phyloP scores from a whole-genome alignment of 2,329 filamentous ascomycete species.

The Colletotrichum destructivum region DNA sequence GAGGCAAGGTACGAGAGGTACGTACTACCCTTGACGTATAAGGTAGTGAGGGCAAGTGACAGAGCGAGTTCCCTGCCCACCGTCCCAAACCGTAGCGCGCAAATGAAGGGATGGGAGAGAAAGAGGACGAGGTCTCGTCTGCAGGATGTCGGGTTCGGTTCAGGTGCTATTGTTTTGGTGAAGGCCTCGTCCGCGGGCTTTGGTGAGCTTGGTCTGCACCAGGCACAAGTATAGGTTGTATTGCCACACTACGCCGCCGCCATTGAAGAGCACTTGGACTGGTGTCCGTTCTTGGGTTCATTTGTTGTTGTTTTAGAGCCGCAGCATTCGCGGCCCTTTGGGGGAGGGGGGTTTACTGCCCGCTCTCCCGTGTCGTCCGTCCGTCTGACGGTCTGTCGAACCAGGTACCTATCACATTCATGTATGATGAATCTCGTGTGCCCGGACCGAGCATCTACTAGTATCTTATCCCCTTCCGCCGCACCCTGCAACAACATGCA shows the following conservation, averaged over 20 bases:
- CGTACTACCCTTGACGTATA: not conserved
- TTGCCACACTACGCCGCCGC: constrained; percentile 33
- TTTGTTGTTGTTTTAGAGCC: constrained; percentile 25
- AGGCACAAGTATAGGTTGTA: not conserved
- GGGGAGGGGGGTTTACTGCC: not conserved
- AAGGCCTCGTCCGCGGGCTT: constrained; percentile 15
- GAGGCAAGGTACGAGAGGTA: not conserved
- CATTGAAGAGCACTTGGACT: constrained; percentile 26
- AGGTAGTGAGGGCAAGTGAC: constrained; percentile 9
- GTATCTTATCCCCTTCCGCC: not conserved
- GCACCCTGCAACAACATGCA: constrained; percentile 11
- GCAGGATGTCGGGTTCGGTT: constrained; percentile 20
- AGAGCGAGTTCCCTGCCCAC: constrained; percentile 11
- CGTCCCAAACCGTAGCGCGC: constrained; percentile 2
- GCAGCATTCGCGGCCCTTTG: not conserved
- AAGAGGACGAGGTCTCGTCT: constrained; percentile 4
- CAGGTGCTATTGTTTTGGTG: not conserved
- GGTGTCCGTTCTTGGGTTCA: constrained; percentile 27
- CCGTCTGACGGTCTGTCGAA: not conserved
- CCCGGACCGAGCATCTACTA: constrained; percentile 3
- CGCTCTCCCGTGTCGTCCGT: not conserved
- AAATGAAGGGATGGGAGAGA: not conserved
- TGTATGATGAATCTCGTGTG: constrained; percentile 9
- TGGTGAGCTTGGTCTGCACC: not conserved
- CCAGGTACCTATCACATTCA: not conserved